Conservation (phyloP, 768 basidiomycete genomes). For the Tricholoma flavovirens region DNA sequence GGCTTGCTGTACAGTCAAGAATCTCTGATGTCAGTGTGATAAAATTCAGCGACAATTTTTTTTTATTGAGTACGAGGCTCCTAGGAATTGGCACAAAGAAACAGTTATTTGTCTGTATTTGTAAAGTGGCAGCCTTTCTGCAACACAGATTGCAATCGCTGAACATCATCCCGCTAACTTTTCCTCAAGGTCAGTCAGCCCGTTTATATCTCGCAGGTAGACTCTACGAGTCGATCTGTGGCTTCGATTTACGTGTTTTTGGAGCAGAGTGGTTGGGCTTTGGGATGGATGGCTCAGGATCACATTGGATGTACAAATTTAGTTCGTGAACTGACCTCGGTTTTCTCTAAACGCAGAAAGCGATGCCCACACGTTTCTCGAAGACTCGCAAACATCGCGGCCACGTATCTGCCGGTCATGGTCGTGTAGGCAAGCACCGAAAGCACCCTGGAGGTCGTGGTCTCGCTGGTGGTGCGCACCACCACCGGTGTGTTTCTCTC, state of each 20-base stretch:
- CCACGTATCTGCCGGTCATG: slow-evolving; percentile 99
- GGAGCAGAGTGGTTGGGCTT: slow-evolving; percentile 22
- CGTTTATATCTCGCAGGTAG: slow-evolving; percentile 8
- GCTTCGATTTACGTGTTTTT: slow-evolving; percentile 8
- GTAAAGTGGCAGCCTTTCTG: slow-evolving; percentile 22
- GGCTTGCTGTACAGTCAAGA: too few species aligned
- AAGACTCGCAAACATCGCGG: slow-evolving; percentile 99
- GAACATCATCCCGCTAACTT: slow-evolving; percentile 38
- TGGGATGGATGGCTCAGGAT: slow-evolving; percentile 33
- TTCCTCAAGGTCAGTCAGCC: slow-evolving; percentile 65
- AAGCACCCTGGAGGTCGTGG: slow-evolving; percentile 99
- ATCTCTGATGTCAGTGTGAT: too few species aligned
- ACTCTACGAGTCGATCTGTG: slow-evolving; percentile 2
- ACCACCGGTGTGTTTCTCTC: slow-evolving; percentile 77
- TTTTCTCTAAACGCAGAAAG: slow-evolving; percentile 26
- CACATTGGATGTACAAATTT: slow-evolving; percentile 42
- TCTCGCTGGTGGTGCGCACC: slow-evolving; percentile 99
- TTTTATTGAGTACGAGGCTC: too few species aligned
- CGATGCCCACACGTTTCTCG: slow-evolving; percentile 92
- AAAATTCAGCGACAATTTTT: too few species aligned
- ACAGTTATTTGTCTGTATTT: slow-evolving; percentile 25
- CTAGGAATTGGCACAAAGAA: too few species aligned
- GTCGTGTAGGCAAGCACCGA: slow-evolving; percentile 99
- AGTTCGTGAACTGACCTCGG: slow-evolving; percentile 15
- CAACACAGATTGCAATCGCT: slow-evolving; percentile 19